Conservation (phyloP, 257 asterid genomes). For the Nicotiana otophora region DNA sequence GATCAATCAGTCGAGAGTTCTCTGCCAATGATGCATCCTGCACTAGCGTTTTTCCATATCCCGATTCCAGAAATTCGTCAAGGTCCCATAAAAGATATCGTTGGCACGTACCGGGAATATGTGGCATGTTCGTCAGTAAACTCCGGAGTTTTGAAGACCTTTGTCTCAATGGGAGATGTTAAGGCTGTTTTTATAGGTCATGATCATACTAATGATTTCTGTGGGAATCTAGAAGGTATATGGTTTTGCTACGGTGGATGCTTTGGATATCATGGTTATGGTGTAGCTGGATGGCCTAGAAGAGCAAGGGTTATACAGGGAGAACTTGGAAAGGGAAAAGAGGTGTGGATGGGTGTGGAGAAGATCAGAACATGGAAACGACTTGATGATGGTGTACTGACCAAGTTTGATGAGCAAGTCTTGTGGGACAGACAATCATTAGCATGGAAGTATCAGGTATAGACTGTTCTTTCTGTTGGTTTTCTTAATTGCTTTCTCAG, state of each 20-base stretch:
- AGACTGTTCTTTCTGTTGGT: background rate
- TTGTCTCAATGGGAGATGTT: slow-evolving; percentile 62
- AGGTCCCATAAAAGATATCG: slow-evolving; percentile 53
- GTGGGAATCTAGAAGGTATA: slow-evolving; percentile 59
- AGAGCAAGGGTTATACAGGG: slow-evolving; percentile 68
- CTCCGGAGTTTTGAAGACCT: slow-evolving; percentile 64
- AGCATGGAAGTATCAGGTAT: slow-evolving; percentile 13
- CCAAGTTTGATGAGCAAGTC: slow-evolving; percentile 69
- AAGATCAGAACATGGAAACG: slow-evolving; percentile 86
- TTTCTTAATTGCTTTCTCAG: too few species aligned
- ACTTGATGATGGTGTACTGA: slow-evolving; percentile 50
- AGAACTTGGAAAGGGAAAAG: slow-evolving; percentile 58
- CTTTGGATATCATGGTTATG: slow-evolving; percentile 92
- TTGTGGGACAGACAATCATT: slow-evolving; percentile 54
- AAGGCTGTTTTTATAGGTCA: slow-evolving; percentile 90
- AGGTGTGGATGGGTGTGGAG: slow-evolving; percentile 53
- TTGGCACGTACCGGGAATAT: slow-evolving; percentile 57
- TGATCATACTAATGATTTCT: slow-evolving; percentile 88
- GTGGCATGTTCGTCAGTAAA: slow-evolving; percentile 64
- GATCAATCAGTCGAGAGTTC: slow-evolving; percentile 10
- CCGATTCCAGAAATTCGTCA: slow-evolving; percentile 84
- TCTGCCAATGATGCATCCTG: slow-evolving; percentile 28
- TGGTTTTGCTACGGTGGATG: slow-evolving; percentile 99
- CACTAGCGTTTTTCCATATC: slow-evolving; percentile 87
- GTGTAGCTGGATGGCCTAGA: slow-evolving; percentile 67